These are phyloP conservation scores for Trichophyton mentagrophytes DNA, from an alignment of 2,329 filamentous ascomycete genomes.

Conservation along the genomic window DNA sequence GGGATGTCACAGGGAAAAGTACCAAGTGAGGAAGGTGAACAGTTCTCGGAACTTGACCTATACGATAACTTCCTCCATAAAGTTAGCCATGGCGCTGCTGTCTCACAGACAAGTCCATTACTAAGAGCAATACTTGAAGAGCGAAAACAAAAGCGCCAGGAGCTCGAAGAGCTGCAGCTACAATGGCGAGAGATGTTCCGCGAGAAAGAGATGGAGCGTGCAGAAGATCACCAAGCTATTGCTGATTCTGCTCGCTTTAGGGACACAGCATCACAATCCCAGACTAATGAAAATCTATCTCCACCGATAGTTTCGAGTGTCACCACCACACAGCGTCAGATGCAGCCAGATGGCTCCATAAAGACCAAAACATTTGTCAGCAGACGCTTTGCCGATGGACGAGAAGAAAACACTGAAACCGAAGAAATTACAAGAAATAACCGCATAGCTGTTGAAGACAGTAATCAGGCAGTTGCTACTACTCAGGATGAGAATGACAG, in stretches of 20 bases:
- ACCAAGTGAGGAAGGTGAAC: slow-evolving; percentile 22
- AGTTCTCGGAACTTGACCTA: slow-evolving; percentile 39
- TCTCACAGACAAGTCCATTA: slow-evolving; percentile 24
- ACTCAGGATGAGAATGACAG: neutral
- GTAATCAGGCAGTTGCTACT: neutral
- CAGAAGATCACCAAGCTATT: neutral
- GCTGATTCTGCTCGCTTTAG: neutral
- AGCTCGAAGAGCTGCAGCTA: slow-evolving; percentile 13
- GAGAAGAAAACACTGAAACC: slow-evolving; percentile 46
- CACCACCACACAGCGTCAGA: slow-evolving; percentile 44
- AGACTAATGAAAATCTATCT: neutral
- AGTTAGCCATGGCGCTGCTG: slow-evolving; percentile 23
- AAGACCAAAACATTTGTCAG: slow-evolving; percentile 46
- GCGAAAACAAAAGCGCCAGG: slow-evolving; percentile 16
- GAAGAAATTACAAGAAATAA: slow-evolving; percentile 8
- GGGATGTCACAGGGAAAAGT: slow-evolving; percentile 15
- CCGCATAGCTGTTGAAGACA: neutral
- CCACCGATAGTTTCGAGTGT: slow-evolving; percentile 43
- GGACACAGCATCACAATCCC: neutral
- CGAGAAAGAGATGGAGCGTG: slow-evolving; percentile 12
- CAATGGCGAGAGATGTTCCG: slow-evolving; percentile 6
- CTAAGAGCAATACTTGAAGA: slow-evolving; percentile 26
- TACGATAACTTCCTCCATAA: slow-evolving; percentile 39
- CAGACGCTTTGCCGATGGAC: slow-evolving; percentile 47
- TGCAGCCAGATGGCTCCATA: slow-evolving; percentile 44